A percentile compares a stretch with the other conserved stretches of the same genome.
These are phyloP conservation scores for Curvularia spicifera DNA, from an alignment of 2,329 filamentous ascomycete genomes.

Conservation along the genomic window DNA sequence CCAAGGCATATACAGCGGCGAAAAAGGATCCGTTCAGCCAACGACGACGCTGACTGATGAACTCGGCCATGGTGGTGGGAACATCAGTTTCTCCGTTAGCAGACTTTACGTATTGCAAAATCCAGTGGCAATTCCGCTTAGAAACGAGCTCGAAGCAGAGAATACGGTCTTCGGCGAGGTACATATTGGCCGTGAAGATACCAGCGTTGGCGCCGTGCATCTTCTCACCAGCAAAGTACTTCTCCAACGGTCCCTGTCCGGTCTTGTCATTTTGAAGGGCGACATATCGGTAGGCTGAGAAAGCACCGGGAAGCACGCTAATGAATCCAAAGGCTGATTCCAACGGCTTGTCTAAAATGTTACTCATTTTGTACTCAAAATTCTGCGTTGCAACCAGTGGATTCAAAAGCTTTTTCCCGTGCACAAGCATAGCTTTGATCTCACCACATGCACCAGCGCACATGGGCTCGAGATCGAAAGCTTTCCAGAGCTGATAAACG, in stretches of 20 bases:
- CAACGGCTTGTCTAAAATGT: conserved; percentile 96
- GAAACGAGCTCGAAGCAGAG: conserved; percentile 98
- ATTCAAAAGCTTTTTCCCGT: conserved; percentile 87
- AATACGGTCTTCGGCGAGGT: conserved; percentile 97
- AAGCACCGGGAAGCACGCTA: conserved; percentile 92
- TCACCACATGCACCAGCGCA: conserved; percentile 97
- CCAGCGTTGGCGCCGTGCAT: conserved; percentile 92
- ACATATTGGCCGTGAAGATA: conserved; percentile 99
- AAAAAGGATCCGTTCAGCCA: conserved; percentile 99
- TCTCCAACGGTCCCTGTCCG: conserved; percentile 87
- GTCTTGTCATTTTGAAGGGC: conserved; percentile 97
- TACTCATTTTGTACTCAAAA: conserved; percentile 99
- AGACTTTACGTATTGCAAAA: conserved; percentile 97
- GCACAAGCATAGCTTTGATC: conserved; percentile 96
- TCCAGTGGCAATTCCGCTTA: conserved; percentile 97
- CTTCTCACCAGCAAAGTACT: conserved; percentile 97
- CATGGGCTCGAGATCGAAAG: conserved; percentile 96
- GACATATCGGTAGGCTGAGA: conserved; percentile 96
- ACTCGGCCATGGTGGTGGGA: conserved; percentile 88
- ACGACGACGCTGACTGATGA: conserved; percentile 92
- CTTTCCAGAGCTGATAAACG: conserved; percentile 98
- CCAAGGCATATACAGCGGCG: conserved; percentile 91
- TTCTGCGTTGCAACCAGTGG: conserved; percentile 96
- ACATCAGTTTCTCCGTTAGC: conserved; percentile 97
- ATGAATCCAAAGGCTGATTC: conserved; percentile 99